Percentiles rank a stretch among this genome's conserved stretches.
phyloP scores from a whole-genome alignment of 495 filamentous ascomycete species.

The Friedmanniomyces simplex region DNA sequence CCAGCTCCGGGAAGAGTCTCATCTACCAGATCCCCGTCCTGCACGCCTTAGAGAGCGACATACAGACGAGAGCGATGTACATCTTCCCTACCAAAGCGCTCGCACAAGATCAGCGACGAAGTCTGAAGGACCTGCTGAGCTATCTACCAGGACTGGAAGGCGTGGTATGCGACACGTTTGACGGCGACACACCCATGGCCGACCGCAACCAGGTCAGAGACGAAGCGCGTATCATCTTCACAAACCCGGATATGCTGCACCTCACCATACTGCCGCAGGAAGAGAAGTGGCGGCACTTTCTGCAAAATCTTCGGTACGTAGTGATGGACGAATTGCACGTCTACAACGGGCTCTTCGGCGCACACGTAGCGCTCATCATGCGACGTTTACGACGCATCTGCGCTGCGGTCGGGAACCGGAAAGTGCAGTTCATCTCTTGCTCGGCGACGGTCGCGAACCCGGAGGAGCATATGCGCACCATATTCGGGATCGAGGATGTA shows the following conservation, averaged over 20 bases:
- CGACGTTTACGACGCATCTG: slow-evolving; percentile 78
- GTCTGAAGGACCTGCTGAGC: slow-evolving; percentile 69
- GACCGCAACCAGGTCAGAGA: slow-evolving; percentile 73
- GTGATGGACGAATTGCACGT: slow-evolving; percentile 79
- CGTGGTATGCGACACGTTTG: slow-evolving; percentile 80
- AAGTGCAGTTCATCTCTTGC: slow-evolving; percentile 90
- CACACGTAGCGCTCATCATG: slow-evolving; percentile 94
- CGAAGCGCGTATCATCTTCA: slow-evolving; percentile 88
- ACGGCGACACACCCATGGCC: slow-evolving; percentile 82
- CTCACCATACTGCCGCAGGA: slow-evolving; percentile 90
- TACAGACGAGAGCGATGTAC: slow-evolving; percentile 77
- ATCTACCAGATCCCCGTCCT: slow-evolving; percentile 95
- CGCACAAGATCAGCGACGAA: slow-evolving; percentile 87
- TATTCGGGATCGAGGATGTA: slow-evolving; percentile 81
- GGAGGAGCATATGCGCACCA: slow-evolving; percentile 77
- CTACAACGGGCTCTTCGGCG: slow-evolving; percentile 90
- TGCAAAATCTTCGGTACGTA: slow-evolving; percentile 82
- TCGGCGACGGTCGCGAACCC: slow-evolving; percentile 97
- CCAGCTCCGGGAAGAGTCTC: slow-evolving; percentile 89
- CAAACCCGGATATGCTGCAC: slow-evolving; percentile 97
- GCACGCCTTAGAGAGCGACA: slow-evolving; percentile 71
- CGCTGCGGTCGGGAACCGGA: slow-evolving; percentile 78
- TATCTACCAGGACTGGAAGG: slow-evolving; percentile 71
- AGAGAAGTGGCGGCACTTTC: slow-evolving; percentile 74
- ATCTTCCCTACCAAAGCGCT: slow-evolving; percentile 98